phyloP scores from a whole-genome alignment of 495 filamentous ascomycete species.

The Astrothelium subdiscretum region DNA sequence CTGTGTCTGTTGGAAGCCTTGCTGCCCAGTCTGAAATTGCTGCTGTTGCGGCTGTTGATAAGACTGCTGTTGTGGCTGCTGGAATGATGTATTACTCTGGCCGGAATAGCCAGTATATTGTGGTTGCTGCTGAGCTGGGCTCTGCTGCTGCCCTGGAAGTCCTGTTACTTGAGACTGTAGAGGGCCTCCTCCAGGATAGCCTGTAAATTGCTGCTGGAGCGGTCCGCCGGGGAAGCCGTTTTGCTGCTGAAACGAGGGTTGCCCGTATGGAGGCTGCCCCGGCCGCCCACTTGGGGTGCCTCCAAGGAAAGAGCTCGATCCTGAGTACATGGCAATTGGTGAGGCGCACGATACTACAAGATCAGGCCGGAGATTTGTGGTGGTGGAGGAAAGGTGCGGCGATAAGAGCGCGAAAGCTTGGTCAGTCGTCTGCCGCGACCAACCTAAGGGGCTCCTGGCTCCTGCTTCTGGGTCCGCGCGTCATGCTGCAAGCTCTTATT shows the following conservation, averaged over 20 bases:
- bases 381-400: neutral
- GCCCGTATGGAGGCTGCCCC: slow-evolving; percentile 53
- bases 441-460: too few species aligned
- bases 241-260: slow-evolving; percentile 49
- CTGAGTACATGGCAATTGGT: slow-evolving; percentile 62
- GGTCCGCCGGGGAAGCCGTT: slow-evolving; percentile 31
- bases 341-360: neutral
- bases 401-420: neutral
- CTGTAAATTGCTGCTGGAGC: slow-evolving; percentile 39
- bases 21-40: slow-evolving; percentile 17
- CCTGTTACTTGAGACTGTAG: slow-evolving; percentile 50
- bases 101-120: slow-evolving; percentile 46
- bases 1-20: slow-evolving; percentile 41
- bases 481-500: too few species aligned
- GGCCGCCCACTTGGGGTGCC: slow-evolving; percentile 64
- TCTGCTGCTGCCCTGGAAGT: slow-evolving; percentile 33
- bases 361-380: neutral
- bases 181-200: slow-evolving; percentile 37
- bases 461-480: too few species aligned
- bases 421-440: neutral
- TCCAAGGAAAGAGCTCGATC: slow-evolving; percentile 73
- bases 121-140: slow-evolving; percentile 41
- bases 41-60: slow-evolving; percentile 13
- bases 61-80: slow-evolving; percentile 30
- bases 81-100: slow-evolving; percentile 18